A percentile compares a stretch with the other conserved stretches of the same genome.
Evolutionary conservation across 495 filamentous ascomycete genomes (phyloP).

Genomic region (Hypoxylon crocopeplum): DNA sequence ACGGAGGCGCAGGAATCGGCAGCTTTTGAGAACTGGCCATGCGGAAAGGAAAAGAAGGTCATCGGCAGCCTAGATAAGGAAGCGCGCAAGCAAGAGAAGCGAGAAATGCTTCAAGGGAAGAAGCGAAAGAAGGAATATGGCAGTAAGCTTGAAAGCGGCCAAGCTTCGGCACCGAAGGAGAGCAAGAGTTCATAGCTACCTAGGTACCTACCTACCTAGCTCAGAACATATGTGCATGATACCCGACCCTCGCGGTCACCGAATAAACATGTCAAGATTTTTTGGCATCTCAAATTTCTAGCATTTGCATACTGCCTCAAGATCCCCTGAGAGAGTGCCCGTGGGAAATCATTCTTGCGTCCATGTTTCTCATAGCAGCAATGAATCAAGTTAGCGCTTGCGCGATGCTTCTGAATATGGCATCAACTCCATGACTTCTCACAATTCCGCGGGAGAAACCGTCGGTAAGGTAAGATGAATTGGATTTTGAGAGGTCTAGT

Average conservation of each 20-base stretch:
- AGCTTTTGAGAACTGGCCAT: constrained; percentile 67
- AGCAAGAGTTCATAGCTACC: constrained; percentile 21
- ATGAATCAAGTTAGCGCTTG: neutral
- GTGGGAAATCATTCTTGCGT: too few relatives aligned
- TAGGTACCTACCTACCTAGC: too few relatives aligned
- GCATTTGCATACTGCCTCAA: neutral
- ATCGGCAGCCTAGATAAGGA: constrained; percentile 61
- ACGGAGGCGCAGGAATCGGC: constrained; percentile 78
- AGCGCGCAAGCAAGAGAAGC: constrained; percentile 55
- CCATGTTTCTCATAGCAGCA: too few relatives aligned
- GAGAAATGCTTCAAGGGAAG: constrained; percentile 46
- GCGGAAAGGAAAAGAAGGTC: constrained; percentile 51
- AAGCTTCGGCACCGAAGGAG: constrained; percentile 31
- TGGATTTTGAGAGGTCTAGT: neutral
- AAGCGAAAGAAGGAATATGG: constrained; percentile 34
- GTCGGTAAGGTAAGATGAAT: neutral
- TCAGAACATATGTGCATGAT: constrained; percentile 19
- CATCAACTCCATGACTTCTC: neutral
- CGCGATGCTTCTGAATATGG: neutral
- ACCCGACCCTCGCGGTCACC: constrained; percentile 28
- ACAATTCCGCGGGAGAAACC: neutral
- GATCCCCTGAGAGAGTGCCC: too few relatives aligned
- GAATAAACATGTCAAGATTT: constrained; percentile 1
- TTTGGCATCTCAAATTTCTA: neutral
- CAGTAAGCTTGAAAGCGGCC: constrained; percentile 15